phyloP scores from a whole-genome alignment of 352 stramenopile genomes.

The Blastocystis sp. region DNA sequence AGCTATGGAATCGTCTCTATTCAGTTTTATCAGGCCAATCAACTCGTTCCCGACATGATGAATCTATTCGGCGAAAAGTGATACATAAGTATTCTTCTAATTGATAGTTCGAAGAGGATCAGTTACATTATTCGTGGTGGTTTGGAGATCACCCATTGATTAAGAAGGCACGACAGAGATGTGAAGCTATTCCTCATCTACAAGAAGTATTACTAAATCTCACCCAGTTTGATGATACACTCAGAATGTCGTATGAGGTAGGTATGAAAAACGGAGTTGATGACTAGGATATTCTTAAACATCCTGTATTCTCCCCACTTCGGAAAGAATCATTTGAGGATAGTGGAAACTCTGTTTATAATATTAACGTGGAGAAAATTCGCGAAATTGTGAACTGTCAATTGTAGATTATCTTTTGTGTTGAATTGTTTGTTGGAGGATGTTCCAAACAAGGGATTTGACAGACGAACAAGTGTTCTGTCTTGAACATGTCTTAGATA shows the following conservation, averaged over 20 bases:
- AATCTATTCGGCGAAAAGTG: neutral
- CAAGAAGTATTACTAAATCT: neutral
- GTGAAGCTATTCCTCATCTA: neutral
- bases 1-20: conserved; percentile 20
- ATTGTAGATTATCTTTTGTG: conserved; percentile 41
- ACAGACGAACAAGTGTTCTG: neutral
- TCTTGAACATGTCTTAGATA: neutral
- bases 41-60: neutral
- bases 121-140: conserved; percentile 9
- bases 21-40: neutral
- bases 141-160: neutral
- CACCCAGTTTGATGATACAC: neutral
- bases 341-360: neutral
- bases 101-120: conserved; percentile 10
- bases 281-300: conserved; percentile 9
- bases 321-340: neutral
- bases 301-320: neutral
- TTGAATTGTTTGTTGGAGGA: neutral
- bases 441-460: neutral
- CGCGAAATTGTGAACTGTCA: neutral
- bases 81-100: neutral
- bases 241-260: conserved; percentile 22
- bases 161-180: neutral
- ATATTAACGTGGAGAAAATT: neutral
- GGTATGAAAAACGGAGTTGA: neutral